A percentile compares a stretch with the other conserved stretches of the same genome.
phyloP scores from a whole-genome alignment of 805 yeast genomes.

The Yamadazyma paraphyllophila region DNA sequence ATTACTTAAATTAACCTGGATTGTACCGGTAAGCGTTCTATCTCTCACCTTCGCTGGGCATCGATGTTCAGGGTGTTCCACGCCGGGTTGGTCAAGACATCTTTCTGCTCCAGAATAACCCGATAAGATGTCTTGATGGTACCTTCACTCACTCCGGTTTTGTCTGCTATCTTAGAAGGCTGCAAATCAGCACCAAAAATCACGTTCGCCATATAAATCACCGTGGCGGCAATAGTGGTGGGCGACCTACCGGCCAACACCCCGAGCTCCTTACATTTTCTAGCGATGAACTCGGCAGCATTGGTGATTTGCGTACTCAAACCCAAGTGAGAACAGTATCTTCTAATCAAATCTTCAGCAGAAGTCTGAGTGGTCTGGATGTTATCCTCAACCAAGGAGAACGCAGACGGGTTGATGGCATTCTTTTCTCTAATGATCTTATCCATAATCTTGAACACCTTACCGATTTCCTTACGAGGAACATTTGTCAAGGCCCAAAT shows the following conservation, averaged over 20 bases:
- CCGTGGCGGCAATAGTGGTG: slow-evolving; percentile 95
- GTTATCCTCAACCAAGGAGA: slow-evolving; percentile 44
- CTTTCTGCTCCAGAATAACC: slow-evolving; percentile 69
- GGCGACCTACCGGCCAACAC: slow-evolving; percentile 96
- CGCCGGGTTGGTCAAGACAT: slow-evolving; percentile 63
- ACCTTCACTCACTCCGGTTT: slow-evolving; percentile 95
- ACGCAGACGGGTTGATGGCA: slow-evolving; percentile 45
- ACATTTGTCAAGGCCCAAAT: slow-evolving; percentile 93
- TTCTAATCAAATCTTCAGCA: slow-evolving; percentile 91
- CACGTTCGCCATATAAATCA: slow-evolving; percentile 89
- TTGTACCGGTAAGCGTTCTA: too few species aligned
- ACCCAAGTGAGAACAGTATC: slow-evolving; percentile 95
- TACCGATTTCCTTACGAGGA: slow-evolving; percentile 91
- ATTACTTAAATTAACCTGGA: too few species aligned
- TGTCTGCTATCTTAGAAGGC: slow-evolving; percentile 82
- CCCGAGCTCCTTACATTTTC: slow-evolving; percentile 85
- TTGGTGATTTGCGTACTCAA: slow-evolving; percentile 79
- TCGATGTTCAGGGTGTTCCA: slow-evolving; percentile 51
- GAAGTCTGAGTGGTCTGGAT: slow-evolving; percentile 78
- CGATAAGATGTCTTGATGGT: slow-evolving; percentile 92
- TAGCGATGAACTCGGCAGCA: slow-evolving; percentile 90
- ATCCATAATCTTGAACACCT: slow-evolving; percentile 81
- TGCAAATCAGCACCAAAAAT: slow-evolving; percentile 76
- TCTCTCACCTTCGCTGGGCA: background rate
- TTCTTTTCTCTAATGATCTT: slow-evolving; percentile 54